Base-by-base conservation (phyloP, 148 eudicot genomes). In the Gaultheria prostrata region DNA sequence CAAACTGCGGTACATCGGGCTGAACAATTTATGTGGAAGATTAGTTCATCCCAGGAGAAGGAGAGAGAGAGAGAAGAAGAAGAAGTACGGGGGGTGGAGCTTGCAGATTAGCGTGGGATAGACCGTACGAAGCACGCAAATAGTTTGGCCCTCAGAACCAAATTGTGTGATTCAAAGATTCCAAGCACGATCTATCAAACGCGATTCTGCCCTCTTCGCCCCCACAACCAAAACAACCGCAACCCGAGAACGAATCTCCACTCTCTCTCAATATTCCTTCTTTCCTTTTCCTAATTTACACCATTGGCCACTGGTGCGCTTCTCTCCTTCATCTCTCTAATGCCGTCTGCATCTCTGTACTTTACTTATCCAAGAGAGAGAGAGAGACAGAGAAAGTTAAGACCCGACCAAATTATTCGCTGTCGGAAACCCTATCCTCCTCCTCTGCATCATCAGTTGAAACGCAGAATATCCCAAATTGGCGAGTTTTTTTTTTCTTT, bases 81-180 rank as follows among this genome's bases (percentile, higher is more conserved):
- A 72, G 83, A 24, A 61, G 17, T 21, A 18, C 59, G n/a, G 75
- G 77, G 82, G 83, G 72, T 69, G 73, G 85, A 86, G 87, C 81
- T 39, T 76, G 92, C 92, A 90, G 90, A 90, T 86, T 83, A 82
- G 92, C 92, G 90, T 84, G 80, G 86, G 93, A 95, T 95, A 95
- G 94, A 92, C 98, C 98, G 98, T 89, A 95, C 91, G 92, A 92
- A 92, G 89, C 97, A 95, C 97, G 93, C 98, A 89, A 91, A 85
- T 76, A 81, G 43, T 71, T 82, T 59, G 45, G 39, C 21, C 9
- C 70, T 26, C 45, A n/a, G 43, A 85, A 82, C 84, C 84, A 85
- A 90, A 84, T 90, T 90, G 98, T 83, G 98, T 90, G 95, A 91
- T 90, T 91, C 94, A 71, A 87, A 90, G 89, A 92, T 84, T 91